These are phyloP conservation scores for Hyphopichia buzzinii DNA, from an alignment of 1,139 yeast species.

Conservation along the genomic window DNA sequence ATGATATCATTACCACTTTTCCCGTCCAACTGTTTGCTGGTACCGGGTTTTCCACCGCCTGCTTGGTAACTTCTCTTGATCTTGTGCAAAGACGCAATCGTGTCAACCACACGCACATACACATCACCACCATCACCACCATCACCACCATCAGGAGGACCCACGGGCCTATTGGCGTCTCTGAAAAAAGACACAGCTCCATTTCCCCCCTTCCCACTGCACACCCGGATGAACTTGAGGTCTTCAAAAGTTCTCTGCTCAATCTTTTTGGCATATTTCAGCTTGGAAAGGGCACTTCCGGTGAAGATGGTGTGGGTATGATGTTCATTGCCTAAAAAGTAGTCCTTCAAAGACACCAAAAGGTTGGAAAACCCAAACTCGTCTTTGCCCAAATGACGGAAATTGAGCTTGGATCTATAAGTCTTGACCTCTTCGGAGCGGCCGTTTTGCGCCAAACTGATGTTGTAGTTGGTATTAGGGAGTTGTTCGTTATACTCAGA, in stretches of 20 bases:
- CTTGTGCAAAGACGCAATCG: conserved; percentile 67
- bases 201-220: conserved; percentile 84
- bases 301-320: conserved; percentile 41
- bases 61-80: conserved; percentile 69
- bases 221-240: conserved; percentile 62
- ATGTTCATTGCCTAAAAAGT: conserved; percentile 43
- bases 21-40: conserved; percentile 79
- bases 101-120: conserved; percentile 75
- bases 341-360: conserved; percentile 32
- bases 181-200: conserved; percentile 84
- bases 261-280: conserved; percentile 31
- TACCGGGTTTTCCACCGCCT: conserved; percentile 68
- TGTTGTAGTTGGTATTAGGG: conserved; percentile 6
- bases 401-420: conserved; percentile 10
- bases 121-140: conserved; percentile 94
- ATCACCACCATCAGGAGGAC: conserved; percentile 98
- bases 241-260: conserved; percentile 52
- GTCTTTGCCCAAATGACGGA: conserved; percentile 19
- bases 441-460: conserved; percentile 6
- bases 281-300: conserved; percentile 19
- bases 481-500: neutral
- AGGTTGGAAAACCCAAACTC: conserved; percentile 19
- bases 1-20: conserved; percentile 74
- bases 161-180: conserved; percentile 79
- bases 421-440: conserved; percentile 1